Evolutionary conservation across 208 protist species (phyloP), one percentile per base, ranked within the genome.

Genomic region (Leishmania gerbilli): DNA sequence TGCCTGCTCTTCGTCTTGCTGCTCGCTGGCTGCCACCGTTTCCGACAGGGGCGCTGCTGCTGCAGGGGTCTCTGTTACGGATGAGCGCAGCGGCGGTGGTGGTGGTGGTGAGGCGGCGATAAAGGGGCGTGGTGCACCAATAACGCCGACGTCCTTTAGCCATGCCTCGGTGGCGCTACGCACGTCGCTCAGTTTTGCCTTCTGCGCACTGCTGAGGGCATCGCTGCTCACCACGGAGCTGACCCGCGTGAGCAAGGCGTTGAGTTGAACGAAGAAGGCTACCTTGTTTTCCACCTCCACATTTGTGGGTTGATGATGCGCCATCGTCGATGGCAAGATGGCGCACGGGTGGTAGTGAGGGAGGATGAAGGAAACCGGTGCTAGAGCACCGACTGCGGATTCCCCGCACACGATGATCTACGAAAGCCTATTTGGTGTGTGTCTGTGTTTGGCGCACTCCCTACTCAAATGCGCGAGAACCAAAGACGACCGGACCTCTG

Each of bases 251-350:
- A 97, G 87, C 55, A 95, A 79, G 0, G 88, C 88, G 56, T 88
- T 87, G 49, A 97, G 87, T 74, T 97, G 94, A 55, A 92, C 94
- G 40, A 97, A 79, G 82, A 96, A 97, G 1, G 92, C 90, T 15
- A 86, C 74, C 42, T 89, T 89, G 88, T 95, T 97, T 34, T 97
- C 94, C 71, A 90, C 87, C 80, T 92, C 90, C 34, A 76, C 84
- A 19, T 82, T 76, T 7, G 85, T 90, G 31, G 80, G 67, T 34
- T 82, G 74, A 67, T 45, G 34, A 42, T 87, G 80, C n/a, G 85
- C 34, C 87, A 90, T n/a, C 11, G 24, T 13, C 2, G 7, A 53
- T 40, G 9, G 45, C 69, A 24, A 5, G 24, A 74, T 11, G 19
- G 19, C 17, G 4, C 42, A 15, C 9, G 17, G 69, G 11, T 37